Conservation (phyloP, 306 rosid genomes). For the Quercus dentata region DNA sequence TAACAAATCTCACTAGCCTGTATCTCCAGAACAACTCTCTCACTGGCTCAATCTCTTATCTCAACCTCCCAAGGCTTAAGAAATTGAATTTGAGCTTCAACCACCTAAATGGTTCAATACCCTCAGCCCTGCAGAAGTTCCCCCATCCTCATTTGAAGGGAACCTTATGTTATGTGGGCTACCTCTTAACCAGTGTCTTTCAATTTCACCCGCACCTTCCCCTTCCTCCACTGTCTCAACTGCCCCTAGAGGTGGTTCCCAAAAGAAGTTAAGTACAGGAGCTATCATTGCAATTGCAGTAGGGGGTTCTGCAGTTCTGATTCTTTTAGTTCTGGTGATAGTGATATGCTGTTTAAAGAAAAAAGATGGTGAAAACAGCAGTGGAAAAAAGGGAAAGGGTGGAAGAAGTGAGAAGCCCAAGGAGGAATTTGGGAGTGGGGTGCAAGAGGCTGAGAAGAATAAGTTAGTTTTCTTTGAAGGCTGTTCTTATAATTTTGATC, state of each 20-base stretch:
- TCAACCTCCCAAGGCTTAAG: conserved; percentile 50
- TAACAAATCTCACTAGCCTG: conserved; percentile 46
- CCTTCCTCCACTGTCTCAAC: conserved; percentile 22
- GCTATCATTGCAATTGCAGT: conserved; percentile 49
- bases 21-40: conserved; percentile 68
- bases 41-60: conserved; percentile 60
- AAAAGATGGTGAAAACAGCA: conserved; percentile 29
- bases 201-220: conserved; percentile 31
- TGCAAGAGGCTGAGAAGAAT: conserved; percentile 75
- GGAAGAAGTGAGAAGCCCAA: conserved; percentile 43
- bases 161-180: conserved; percentile 66
- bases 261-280: conserved; percentile 42
- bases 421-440: conserved; percentile 75
- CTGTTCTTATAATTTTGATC: conserved; percentile 61
- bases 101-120: conserved; percentile 67
- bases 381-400: conserved; percentile 33
- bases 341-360: conserved; percentile 52
- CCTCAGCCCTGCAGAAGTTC: conserved; percentile 51
- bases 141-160: conserved; percentile 61
- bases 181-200: conserved; percentile 56
- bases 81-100: conserved; percentile 73
- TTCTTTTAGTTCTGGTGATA: conserved; percentile 33
- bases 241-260: conserved; percentile 30
- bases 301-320: conserved; percentile 34
- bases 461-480: conserved; percentile 60